Base-by-base conservation (phyloP, 176 grass and related monocot species). In the Melocanna baccifera region DNA sequence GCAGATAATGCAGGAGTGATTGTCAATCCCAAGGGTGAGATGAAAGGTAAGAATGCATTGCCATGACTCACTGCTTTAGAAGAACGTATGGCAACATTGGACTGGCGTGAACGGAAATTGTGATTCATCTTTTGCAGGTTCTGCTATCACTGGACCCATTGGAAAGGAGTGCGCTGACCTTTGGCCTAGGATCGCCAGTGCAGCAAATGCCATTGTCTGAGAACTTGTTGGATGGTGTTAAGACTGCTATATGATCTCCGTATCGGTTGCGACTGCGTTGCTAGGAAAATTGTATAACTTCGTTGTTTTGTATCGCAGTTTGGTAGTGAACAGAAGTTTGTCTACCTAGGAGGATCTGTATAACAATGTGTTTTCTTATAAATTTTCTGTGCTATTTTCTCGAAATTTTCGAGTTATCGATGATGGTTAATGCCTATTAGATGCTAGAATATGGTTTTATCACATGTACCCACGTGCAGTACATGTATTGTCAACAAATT, bases 1-100 rank as follows among this genome's bases (percentile, higher is more conserved):
- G 3, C 74, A 92, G 90, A 92, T 37, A 92, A 92, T 74, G 90
- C 90, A 75, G 90, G 90, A 78, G 90, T 92, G 50, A 92, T 92
- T 22, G 90, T 92, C 25, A 92, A 92, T 73, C 90, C 90, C 3
- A 92, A 92, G 83, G 90, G 90, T 62, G 90, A 92, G 83, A 92
- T 92, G 90, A 92, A 92, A 83, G 86, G 88, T 89, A 64, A 11
- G 2, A 14, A 13, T 1, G 4, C 15, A 9, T 0, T 34, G 0
- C 14, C 15, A 6, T 26, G 1, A 1, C 2, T 30, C 0, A 16
- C 2, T 11, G 4, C 0, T 3, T 41, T 13, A 7, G 18, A 19
- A 26, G 3, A 4, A 13, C 20, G 39, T 23, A 13, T 32, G 19
- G 3, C 9, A 36, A 52, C 19, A 58, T 58, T 76, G 73, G 18